Evolutionary conservation across 2,329 filamentous ascomycete species (phyloP), one percentile per base, ranked within the genome.

Genomic region (Botrytis elliptica): DNA sequence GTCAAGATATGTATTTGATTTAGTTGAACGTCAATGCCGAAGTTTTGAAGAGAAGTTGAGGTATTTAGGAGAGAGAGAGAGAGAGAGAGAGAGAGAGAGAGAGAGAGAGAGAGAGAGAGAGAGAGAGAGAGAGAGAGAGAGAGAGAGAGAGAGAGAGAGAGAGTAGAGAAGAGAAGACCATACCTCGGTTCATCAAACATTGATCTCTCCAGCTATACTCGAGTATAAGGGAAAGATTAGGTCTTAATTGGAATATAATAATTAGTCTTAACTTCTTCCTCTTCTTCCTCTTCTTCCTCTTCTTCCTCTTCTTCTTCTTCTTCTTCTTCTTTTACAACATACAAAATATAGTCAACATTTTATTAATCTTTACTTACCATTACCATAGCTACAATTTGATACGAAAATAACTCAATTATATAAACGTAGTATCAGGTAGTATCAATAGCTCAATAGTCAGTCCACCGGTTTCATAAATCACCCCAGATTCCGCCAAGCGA

Each of bases 401-500:
- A 71, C 69, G 36, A 20, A 64, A 22, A 52, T 40, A 16, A 25
- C 44, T 25, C 36, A 25, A 46, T 22, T 12, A 33, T 49, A 16
- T 3, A 22, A 49, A 14, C 5, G 22, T 36, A 66, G 42, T 66
- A 22, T 33, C 14, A 66, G 12, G 40, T 42, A 42, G 38, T 40
- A 40, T 40, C 38, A 40, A 12, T 33, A 33, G 33, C 33, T 33
- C 33, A 33, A 33, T 33, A 10, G 40, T 42, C 40, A 42, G 40
- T 42, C 40, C 40, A 42, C 40, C 12, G 12, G 42, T 66, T 14
- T 33, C 14, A 66, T 52, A 65, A 55, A 12, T 71, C 68, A 73
- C 71, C 74, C 74, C 74, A 67, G 72, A 74, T 74, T 63, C n/a
- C 29, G 49, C 55, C 57, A 46, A 73, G 70, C 71, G 64, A 70